Conservation (phyloP, 495 filamentous ascomycete species). For the Mytilinidion resinicola region DNA sequence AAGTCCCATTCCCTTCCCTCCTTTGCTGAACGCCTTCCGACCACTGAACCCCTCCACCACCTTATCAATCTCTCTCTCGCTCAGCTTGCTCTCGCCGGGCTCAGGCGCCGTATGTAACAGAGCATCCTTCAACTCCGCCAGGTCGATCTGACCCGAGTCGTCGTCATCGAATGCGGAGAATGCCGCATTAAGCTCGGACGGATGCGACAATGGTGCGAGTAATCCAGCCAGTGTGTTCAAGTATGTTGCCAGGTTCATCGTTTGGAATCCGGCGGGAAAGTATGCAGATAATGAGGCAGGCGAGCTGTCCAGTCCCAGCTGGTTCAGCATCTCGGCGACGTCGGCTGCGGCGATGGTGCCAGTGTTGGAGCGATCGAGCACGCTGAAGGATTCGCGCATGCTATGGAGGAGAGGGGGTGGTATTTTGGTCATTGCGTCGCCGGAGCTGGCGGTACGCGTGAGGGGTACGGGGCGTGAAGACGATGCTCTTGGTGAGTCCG, state of each 20-base stretch:
- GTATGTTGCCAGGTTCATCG: conserved; percentile 76
- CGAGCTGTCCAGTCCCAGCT: conserved; percentile 56
- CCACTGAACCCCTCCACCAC: conserved; percentile 80
- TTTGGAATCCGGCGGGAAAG: conserved; percentile 75
- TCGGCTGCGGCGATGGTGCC: conserved; percentile 69
- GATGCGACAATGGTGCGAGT: conserved; percentile 64
- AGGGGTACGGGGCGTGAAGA: background rate
- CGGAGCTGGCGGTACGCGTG: conserved; percentile 18
- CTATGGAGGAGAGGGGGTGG: conserved; percentile 35
- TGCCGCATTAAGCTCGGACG: conserved; percentile 72
- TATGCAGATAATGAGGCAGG: conserved; percentile 59
- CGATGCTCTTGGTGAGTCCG: background rate
- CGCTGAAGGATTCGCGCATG: conserved; percentile 79
- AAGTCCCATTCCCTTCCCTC: conserved; percentile 30
- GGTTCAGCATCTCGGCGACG: conserved; percentile 71
- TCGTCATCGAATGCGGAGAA: conserved; percentile 94
- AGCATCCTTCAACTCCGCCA: conserved; percentile 74
- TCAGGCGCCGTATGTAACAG: conserved; percentile 75
- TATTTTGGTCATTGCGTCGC: conserved; percentile 27
- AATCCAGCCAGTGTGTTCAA: conserved; percentile 68
- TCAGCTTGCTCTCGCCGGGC: conserved; percentile 58
- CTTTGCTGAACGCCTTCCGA: conserved; percentile 64
- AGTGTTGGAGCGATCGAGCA: conserved; percentile 76
- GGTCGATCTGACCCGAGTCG: conserved; percentile 86
- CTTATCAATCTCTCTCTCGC: conserved; percentile 71